phyloP scores from a whole-genome alignment of 768 basidiomycete species.

The Cystobasidium tubakii region DNA sequence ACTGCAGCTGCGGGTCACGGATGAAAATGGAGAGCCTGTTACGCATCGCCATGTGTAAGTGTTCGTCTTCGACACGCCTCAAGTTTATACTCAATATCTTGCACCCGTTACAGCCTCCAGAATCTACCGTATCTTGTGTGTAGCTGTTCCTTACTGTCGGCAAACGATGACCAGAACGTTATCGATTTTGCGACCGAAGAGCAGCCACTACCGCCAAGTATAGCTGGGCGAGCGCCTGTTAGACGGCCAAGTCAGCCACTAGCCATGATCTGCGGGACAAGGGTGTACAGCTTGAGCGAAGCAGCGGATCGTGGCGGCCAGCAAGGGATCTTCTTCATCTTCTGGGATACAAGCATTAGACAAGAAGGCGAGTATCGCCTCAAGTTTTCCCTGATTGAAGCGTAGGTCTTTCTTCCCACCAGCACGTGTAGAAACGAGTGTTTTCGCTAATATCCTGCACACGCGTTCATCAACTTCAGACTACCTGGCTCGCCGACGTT shows the following conservation, averaged over 20 bases:
- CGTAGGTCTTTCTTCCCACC: neutral
- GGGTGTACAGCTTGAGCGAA: conserved; percentile 21
- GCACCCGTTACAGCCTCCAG: conserved; percentile 1
- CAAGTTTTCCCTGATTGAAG: conserved; percentile 29
- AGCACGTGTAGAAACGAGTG: neutral
- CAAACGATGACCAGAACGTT: neutral
- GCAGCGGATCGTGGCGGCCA: conserved; percentile 12
- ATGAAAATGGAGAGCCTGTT: conserved; percentile 16
- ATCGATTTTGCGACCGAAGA: conserved; percentile 22
- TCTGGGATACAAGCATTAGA: conserved; percentile 27
- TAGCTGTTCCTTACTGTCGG: conserved; percentile 20
- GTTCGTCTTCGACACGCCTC: neutral
- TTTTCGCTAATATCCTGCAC: neutral
- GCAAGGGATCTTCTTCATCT: conserved; percentile 24
- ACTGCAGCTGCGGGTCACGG: conserved; percentile 23
- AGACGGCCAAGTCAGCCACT: conserved; percentile 11
- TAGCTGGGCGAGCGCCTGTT: neutral
- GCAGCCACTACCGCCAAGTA: neutral
- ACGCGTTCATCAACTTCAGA: neutral
- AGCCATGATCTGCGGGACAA: conserved; percentile 30
- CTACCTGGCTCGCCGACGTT: conserved; percentile 33
- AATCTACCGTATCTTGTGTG: conserved; percentile 29
- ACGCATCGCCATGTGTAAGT: conserved; percentile 21
- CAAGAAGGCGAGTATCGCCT: conserved; percentile 33
- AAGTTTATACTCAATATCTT: neutral